phyloP scores from a whole-genome alignment of 306 rosid species.

The Prunus dulcis region DNA sequence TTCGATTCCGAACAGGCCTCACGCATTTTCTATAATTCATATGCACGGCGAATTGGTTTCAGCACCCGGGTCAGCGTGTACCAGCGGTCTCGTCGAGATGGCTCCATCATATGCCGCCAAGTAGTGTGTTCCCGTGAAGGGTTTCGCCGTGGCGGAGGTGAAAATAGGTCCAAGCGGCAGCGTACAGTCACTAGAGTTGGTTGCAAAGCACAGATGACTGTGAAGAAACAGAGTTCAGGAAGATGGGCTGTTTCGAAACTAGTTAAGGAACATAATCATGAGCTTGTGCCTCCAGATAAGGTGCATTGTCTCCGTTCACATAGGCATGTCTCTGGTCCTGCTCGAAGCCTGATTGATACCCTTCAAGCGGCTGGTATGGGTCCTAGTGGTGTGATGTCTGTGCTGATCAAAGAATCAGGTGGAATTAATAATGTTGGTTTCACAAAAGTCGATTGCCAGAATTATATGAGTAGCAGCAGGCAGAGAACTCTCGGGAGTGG shows the following conservation, averaged over 20 bases:
- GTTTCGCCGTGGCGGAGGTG: slow-evolving; percentile 29
- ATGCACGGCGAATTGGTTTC: slow-evolving; percentile 33
- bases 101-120: slow-evolving; percentile 43
- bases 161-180: slow-evolving; percentile 39
- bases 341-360: slow-evolving; percentile 37
- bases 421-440: slow-evolving; percentile 38
- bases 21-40: slow-evolving; percentile 43
- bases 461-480: slow-evolving; percentile 40
- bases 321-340: slow-evolving; percentile 40
- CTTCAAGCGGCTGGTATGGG: slow-evolving; percentile 43
- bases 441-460: slow-evolving; percentile 42
- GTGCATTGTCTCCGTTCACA: slow-evolving; percentile 43
- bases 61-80: slow-evolving; percentile 42
- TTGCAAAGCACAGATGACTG: slow-evolving; percentile 42
- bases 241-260: slow-evolving; percentile 37
- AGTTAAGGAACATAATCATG: slow-evolving; percentile 40
- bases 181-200: slow-evolving; percentile 38
- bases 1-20: slow-evolving; percentile 45
- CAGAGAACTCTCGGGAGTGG: slow-evolving; percentile 38
- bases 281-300: slow-evolving; percentile 32
- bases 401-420: slow-evolving; percentile 32
- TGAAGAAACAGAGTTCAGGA: slow-evolving; percentile 36
- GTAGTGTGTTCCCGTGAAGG: slow-evolving; percentile 42
- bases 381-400: slow-evolving; percentile 42
- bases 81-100: slow-evolving; percentile 41